These are phyloP conservation scores for Starmerella ratchasimensis DNA, from an alignment of 805 yeast genomes.

Conservation along the genomic window DNA sequence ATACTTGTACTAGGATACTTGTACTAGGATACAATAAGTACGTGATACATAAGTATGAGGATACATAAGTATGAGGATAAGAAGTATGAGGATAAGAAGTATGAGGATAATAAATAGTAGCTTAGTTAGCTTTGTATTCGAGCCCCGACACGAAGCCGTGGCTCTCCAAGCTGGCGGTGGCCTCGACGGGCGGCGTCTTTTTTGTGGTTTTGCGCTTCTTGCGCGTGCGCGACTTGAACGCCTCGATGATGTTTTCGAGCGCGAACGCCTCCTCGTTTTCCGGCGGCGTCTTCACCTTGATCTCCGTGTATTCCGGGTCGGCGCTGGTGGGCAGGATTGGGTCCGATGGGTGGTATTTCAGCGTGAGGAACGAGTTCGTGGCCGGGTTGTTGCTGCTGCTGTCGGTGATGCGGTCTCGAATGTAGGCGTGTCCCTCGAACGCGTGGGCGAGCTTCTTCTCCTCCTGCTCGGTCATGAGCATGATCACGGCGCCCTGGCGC, in stretches of 20 bases:
- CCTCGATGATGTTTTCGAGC: conserved; percentile 15
- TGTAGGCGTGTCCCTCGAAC: conserved; percentile 64
- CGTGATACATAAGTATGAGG: no score
- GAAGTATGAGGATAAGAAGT: not conserved
- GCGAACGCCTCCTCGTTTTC: conserved; percentile 39
- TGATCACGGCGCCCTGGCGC: conserved; percentile 68
- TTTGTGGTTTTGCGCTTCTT: not conserved
- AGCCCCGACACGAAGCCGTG: not conserved
- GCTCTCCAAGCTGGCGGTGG: not conserved
- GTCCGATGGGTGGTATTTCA: conserved; percentile 37
- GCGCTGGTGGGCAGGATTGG: conserved; percentile 52
- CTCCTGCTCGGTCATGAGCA: conserved; percentile 67
- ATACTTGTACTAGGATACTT: no score
- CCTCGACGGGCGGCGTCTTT: not conserved
- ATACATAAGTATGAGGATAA: no score
- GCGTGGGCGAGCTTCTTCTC: conserved; percentile 68
- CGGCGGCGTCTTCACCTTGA: conserved; percentile 50
- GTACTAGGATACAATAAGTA: no score
- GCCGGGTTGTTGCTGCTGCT: conserved; percentile 5
- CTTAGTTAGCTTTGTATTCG: not conserved
- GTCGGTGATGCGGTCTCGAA: conserved; percentile 48
- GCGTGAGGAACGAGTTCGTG: conserved; percentile 21
- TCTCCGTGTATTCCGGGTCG: conserved; percentile 44
- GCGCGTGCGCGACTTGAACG: conserved; percentile 10
- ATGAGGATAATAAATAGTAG: not conserved